Base-by-base conservation (phyloP, 2,329 filamentous ascomycete species). In the Juglanconis oblonga region DNA sequence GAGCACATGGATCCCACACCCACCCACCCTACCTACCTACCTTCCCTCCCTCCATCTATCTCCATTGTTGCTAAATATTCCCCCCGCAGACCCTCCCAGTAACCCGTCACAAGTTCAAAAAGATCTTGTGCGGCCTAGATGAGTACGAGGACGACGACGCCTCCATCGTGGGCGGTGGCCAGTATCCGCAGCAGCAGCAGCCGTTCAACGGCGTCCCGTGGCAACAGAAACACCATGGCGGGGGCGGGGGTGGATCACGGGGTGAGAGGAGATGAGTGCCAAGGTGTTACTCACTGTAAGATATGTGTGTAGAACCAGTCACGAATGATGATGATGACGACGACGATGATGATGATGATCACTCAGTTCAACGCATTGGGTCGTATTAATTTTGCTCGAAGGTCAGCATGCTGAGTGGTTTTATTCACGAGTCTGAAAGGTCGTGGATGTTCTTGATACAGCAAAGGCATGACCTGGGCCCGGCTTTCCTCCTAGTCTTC, bases 101-200 rank as follows among this genome's bases (percentile, higher is more conserved):
- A 17, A 84, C 83, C 13, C 77, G 84, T 7, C 74, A 81, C n/a
- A 77, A 80, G 62, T 87, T 85, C 68, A 83, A 76, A 55, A 78
- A 77, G 62, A 78, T 84, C 67, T 74, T 86, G 48, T 85, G 82
- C 68, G 83, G 83, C 42, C 77, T 80, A 64, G 77, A 80, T 29
- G 66, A 71, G 3, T 57, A 63, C 10, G 51, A 61, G 7, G 51
- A 61, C 45, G 31, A 64, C 61, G 57, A 64, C 54, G 42, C 55
- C 52, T 38, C 51, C 42, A 45, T 55, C 55, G 48, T 45, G 31
- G 57, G 56, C 7, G 13, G 35, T 10, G 58, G 52, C n/a, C 36
- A 55, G 53, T 61, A 52, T 14, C 49, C 40, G 38, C 59, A 54
- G 29, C 62, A 60, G 48, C 48, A 53, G 31, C 45, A 51, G 50